These are phyloP conservation scores for Mortierella sp. DNA, from an alignment of 371 early-diverging fungal genomes.

Conservation along the genomic window DNA sequence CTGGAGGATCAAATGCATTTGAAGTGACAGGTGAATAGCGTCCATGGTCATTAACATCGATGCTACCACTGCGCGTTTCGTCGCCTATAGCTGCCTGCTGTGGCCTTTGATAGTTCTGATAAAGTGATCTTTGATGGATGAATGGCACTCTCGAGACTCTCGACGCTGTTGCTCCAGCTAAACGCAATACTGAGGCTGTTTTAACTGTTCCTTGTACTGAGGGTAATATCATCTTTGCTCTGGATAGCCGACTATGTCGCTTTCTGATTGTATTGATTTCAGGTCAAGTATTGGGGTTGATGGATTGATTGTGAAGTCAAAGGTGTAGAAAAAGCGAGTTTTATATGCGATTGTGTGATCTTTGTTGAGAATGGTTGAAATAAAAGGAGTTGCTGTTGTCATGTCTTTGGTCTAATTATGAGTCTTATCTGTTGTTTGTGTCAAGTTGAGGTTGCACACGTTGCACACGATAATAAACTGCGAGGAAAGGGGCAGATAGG, in stretches of 20 bases:
- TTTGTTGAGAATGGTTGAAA: background rate
- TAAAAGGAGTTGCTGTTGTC: background rate
- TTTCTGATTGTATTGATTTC: background rate
- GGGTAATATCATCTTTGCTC: background rate
- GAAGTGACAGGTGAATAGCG: background rate
- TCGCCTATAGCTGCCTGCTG: background rate
- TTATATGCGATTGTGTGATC: background rate
- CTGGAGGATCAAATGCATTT: constrained; percentile 29
- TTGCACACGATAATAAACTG: too few species aligned
- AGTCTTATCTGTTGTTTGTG: background rate
- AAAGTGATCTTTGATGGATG: background rate
- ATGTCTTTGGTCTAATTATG: background rate
- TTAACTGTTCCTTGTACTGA: background rate
- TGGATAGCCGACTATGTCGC: too few species aligned
- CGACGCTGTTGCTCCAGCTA: background rate
- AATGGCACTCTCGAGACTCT: background rate
- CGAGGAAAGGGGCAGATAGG: too few species aligned
- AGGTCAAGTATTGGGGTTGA: background rate
- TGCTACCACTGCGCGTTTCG: background rate
- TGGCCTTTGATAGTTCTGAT: background rate
- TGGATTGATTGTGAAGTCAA: background rate
- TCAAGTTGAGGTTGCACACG: background rate
- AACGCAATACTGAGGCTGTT: background rate
- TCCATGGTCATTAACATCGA: background rate
- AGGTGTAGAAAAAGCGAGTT: background rate